These are phyloP conservation scores for Colletotrichum melonis DNA, from an alignment of 2,329 filamentous ascomycete species.

Conservation along the genomic window DNA sequence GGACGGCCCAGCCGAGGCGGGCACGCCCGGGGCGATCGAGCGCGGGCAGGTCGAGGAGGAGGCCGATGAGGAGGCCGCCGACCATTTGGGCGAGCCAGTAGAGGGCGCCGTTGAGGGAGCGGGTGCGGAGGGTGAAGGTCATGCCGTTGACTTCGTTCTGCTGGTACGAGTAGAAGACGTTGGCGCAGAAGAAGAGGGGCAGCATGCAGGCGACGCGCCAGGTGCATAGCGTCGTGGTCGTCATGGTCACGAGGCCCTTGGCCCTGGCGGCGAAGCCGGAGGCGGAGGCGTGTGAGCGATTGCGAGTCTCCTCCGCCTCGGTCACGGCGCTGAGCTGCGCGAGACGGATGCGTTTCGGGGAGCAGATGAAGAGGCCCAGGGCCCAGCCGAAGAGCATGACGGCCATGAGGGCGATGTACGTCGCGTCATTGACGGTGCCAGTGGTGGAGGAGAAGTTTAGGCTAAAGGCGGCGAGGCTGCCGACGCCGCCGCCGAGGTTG, in stretches of 20 bases:
- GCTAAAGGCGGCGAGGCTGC: slow-evolving; percentile 56
- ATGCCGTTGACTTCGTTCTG: no score
- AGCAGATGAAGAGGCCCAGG: slow-evolving; percentile 59
- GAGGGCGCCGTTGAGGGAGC: slow-evolving; percentile 64
- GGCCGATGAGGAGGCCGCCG: slow-evolving; percentile 60
- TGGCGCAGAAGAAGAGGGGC: no score
- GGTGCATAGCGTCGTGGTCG: no score
- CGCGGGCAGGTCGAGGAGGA: slow-evolving; percentile 54
- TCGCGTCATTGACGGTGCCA: slow-evolving; percentile 59
- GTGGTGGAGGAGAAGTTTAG: slow-evolving; percentile 53
- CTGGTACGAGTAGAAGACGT: no score
- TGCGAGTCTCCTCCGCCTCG: slow-evolving; percentile 41
- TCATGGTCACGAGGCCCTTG: no score
- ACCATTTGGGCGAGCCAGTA: slow-evolving; percentile 69
- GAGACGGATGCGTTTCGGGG: slow-evolving; percentile 54
- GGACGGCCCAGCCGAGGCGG: slow-evolving; percentile 55
- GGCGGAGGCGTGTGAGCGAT: no score
- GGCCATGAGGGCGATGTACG: slow-evolving; percentile 60
- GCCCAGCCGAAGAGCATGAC: slow-evolving; percentile 62
- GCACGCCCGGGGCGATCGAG: slow-evolving; percentile 58
- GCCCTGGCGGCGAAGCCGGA: no score
- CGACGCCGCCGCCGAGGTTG: slow-evolving; percentile 56
- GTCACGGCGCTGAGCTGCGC: slow-evolving; percentile 49
- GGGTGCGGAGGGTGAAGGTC: slow-evolving; percentile 34
- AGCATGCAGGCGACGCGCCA: no score